phyloP scores from a whole-genome alignment of 441 rosid species.

The Cnidoscolus chayamansa region DNA sequence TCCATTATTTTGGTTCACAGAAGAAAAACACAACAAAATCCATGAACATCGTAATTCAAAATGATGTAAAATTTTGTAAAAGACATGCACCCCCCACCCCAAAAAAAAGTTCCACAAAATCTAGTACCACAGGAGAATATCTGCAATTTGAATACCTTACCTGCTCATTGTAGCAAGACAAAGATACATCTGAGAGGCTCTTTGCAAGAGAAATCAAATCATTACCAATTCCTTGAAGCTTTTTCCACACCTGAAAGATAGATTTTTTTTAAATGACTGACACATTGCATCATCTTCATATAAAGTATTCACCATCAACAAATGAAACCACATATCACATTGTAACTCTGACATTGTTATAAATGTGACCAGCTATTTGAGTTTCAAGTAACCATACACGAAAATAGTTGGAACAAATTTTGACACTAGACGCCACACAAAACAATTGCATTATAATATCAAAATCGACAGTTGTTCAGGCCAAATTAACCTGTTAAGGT shows the following conservation, averaged over 20 bases:
- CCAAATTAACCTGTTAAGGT: not conserved
- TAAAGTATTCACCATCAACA: not conserved
- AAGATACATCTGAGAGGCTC: constrained; percentile 61
- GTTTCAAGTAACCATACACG: not conserved
- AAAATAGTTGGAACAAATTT: not conserved
- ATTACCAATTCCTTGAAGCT: constrained; percentile 57
- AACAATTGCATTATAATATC: constrained; percentile 1
- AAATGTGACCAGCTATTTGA: not conserved
- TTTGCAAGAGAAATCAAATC: constrained; percentile 67
- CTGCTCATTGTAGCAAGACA: constrained; percentile 46
- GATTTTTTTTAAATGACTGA: constrained; percentile 15
- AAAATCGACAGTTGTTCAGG: not conserved
- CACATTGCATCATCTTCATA: not conserved
- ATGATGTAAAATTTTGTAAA: constrained; percentile 4
- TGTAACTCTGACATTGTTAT: not conserved
- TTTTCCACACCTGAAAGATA: constrained; percentile 66
- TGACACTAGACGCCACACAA: not conserved
- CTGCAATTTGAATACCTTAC: constrained; percentile 36
- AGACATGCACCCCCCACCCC: not conserved
- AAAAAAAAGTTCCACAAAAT: too few species aligned
- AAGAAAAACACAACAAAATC: constrained; percentile 7
- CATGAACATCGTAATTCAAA: not conserved
- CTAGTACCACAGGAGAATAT: constrained; percentile 3
- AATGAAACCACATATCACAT: not conserved
- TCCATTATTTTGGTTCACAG: not conserved